Evolutionary conservation across 1,284 basidiomycete species (phyloP).

Genomic region (Heterobasidion annosum): DNA sequence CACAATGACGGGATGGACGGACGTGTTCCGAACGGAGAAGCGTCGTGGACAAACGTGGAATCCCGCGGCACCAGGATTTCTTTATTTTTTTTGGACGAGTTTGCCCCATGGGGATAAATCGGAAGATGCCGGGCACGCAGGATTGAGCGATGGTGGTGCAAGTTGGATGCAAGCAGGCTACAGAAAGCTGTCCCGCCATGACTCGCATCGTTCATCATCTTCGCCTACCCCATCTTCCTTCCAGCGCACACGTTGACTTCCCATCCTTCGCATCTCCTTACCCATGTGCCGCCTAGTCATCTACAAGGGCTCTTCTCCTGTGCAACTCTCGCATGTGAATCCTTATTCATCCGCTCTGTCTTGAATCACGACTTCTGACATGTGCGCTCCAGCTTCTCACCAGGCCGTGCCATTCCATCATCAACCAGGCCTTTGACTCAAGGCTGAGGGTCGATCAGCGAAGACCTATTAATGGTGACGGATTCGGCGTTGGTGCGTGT

Average conservation of each 20-base stretch:
- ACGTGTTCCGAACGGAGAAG: too few relatives aligned
- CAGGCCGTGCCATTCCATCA: slow-evolving; percentile 90
- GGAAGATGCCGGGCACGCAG: not conserved
- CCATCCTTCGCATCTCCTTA: not conserved
- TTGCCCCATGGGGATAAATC: not conserved
- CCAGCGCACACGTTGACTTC: too few relatives aligned
- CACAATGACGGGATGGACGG: too few relatives aligned
- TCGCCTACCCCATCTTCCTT: not conserved
- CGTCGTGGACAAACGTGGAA: too few relatives aligned
- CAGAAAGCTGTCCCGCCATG: not conserved
- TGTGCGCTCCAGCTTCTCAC: slow-evolving; percentile 67
- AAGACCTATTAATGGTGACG: slow-evolving; percentile 90
- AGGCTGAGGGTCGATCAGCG: slow-evolving; percentile 74
- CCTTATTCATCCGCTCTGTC: not conserved
- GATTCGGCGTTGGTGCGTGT: slow-evolving; percentile 87
- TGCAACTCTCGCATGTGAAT: slow-evolving; percentile 76
- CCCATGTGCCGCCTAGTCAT: slow-evolving; percentile 84
- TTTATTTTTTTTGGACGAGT: too few relatives aligned
- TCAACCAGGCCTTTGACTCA: slow-evolving; percentile 92
- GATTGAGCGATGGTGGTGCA: slow-evolving; percentile 1
- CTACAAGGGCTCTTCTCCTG: slow-evolving; percentile 85
- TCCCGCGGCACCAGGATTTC: too few relatives aligned
- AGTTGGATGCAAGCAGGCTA: not conserved
- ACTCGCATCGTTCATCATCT: not conserved
- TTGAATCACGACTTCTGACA: slow-evolving; percentile 10